phyloP scores from a whole-genome alignment of 2,329 filamentous ascomycete genomes.

The Botryotinia convoluta region DNA sequence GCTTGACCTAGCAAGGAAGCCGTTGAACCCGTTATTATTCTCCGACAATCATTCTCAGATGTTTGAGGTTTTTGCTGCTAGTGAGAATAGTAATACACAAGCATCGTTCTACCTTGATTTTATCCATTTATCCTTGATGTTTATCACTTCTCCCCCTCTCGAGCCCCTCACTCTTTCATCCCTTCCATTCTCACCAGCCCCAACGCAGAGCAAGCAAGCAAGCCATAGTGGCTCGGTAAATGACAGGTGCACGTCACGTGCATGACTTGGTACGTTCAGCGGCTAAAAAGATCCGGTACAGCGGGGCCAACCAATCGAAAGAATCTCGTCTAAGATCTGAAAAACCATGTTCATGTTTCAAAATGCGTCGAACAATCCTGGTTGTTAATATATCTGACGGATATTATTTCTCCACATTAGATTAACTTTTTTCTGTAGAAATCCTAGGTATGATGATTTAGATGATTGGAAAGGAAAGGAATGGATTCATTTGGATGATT shows the following conservation, averaged over 20 bases:
- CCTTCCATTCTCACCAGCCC: background rate
- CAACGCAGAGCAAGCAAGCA: background rate
- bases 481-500: background rate
- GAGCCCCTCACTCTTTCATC: background rate
- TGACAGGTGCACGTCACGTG: background rate
- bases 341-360: constrained; percentile 7
- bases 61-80: background rate
- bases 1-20: background rate
- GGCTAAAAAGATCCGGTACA: background rate
- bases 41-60: background rate
- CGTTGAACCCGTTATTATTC: background rate
- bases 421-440: background rate
- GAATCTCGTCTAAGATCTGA: constrained; percentile 1
- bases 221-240: background rate
- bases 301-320: background rate
- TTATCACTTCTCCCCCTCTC: background rate
- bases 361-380: background rate
- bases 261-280: accelerated
- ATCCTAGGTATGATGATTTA: background rate
- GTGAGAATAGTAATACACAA: background rate
- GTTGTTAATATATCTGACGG: constrained; percentile 18
- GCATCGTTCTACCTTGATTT: background rate
- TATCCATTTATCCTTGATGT: background rate
- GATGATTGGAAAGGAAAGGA: background rate
- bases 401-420: constrained; percentile 11